Evolutionary conservation across 2,329 filamentous ascomycete species (phyloP).

Genomic region (Plectosphaerella cucumerina): DNA sequence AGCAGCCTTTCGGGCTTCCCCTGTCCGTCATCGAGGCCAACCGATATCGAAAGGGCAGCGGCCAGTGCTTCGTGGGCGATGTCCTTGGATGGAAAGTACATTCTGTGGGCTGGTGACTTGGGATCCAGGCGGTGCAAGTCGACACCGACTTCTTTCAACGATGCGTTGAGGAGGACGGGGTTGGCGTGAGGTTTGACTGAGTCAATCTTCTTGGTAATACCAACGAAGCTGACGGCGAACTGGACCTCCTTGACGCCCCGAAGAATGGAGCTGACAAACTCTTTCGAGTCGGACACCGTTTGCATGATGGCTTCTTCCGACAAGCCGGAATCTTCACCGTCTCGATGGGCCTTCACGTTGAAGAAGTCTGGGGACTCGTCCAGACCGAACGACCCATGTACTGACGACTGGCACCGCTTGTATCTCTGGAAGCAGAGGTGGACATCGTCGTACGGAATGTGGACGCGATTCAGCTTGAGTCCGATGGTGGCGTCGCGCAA

Average conservation of each 20-base stretch:
- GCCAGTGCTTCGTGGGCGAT: slow-evolving; percentile 92
- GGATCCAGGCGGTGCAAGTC: slow-evolving; percentile 89
- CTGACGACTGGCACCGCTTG: slow-evolving; percentile 37
- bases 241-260: slow-evolving; percentile 95
- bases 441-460: slow-evolving; percentile 87
- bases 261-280: slow-evolving; percentile 85
- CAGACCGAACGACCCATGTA: slow-evolving; percentile 25
- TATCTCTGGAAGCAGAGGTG: slow-evolving; percentile 56
- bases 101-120: slow-evolving; percentile 89
- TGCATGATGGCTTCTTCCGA: slow-evolving; percentile 59
- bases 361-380: slow-evolving; percentile 53
- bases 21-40: slow-evolving; percentile 87
- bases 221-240: slow-evolving; percentile 87
- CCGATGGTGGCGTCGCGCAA: slow-evolving; percentile 86
- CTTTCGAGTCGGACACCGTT: slow-evolving; percentile 85
- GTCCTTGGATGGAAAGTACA: slow-evolving; percentile 94
- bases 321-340: slow-evolving; percentile 65
- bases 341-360: slow-evolving; percentile 69
- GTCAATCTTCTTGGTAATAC: slow-evolving; percentile 75
- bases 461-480: slow-evolving; percentile 84
- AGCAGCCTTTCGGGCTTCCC: slow-evolving; percentile 81
- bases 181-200: slow-evolving; percentile 61
- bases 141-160: slow-evolving; percentile 94
- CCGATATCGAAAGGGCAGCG: slow-evolving; percentile 85
- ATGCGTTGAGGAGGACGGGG: slow-evolving; percentile 79